Percentiles rank a stretch among this genome's conserved stretches.
phyloP scores from a whole-genome alignment of 805 yeast species.

The Kregervanrija delftensis region DNA sequence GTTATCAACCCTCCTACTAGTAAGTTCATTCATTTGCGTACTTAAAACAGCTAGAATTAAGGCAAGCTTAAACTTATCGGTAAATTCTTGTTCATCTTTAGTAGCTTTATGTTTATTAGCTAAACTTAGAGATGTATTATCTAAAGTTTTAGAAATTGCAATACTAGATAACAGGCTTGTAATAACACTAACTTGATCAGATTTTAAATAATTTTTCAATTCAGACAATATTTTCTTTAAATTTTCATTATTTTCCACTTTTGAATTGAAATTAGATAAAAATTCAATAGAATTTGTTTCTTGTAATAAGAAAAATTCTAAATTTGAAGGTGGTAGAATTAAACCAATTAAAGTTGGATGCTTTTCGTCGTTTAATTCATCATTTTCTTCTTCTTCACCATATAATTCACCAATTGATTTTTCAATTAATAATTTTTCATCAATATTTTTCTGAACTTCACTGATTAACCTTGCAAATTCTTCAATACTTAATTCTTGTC shows the following conservation, averaged over 20 bases:
- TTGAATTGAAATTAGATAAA: slow-evolving; percentile 23
- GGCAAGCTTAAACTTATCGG: slow-evolving; percentile 46
- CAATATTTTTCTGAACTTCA: slow-evolving; percentile 28
- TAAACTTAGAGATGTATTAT: slow-evolving; percentile 30
- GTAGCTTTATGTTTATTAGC: slow-evolving; percentile 9
- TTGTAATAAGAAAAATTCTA: slow-evolving; percentile 47
- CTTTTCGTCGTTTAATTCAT: not conserved
- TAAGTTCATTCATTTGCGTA: slow-evolving; percentile 44
- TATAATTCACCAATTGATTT: not conserved
- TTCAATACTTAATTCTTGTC: slow-evolving; percentile 58
- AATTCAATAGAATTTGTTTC: slow-evolving; percentile 43
- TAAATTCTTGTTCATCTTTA: not conserved
- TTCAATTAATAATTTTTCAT: slow-evolving; percentile 6
- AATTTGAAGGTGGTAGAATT: slow-evolving; percentile 44
- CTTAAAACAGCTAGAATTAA: slow-evolving; percentile 62
- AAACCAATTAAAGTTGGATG: slow-evolving; percentile 13
- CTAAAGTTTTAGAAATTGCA: slow-evolving; percentile 41
- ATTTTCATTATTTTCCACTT: slow-evolving; percentile 18
- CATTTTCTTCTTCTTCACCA: not conserved
- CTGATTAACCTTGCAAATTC: slow-evolving; percentile 47
- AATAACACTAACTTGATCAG: slow-evolving; percentile 24
- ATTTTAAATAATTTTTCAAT: slow-evolving; percentile 22
- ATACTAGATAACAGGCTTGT: slow-evolving; percentile 33
- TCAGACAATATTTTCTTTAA: slow-evolving; percentile 25
- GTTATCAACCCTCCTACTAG: slow-evolving; percentile 26